A percentile compares a stretch with the other conserved stretches of the same genome.
phyloP scores from a whole-genome alignment of 495 filamentous ascomycete species.

The Neurospora sp. region DNA sequence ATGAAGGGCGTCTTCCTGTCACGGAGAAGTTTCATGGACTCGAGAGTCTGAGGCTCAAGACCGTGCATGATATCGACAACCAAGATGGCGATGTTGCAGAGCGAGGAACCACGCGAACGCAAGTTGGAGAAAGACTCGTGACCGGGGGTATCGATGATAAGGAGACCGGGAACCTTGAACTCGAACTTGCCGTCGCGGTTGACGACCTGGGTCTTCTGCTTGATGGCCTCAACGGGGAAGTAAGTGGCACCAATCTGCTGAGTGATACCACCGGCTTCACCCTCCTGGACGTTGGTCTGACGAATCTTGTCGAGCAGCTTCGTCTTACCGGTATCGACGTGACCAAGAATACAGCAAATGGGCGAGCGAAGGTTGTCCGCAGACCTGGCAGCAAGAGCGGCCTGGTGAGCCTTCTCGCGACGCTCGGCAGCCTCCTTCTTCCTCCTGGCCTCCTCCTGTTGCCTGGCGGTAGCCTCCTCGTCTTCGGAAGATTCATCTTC shows the following conservation, averaged over 20 bases:
- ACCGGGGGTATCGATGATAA: conserved; percentile 97
- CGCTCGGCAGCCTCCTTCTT: conserved; percentile 90
- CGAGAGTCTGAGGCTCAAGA: conserved; percentile 92
- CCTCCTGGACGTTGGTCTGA: conserved; percentile 98
- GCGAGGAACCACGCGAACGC: conserved; percentile 87
- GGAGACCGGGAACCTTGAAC: conserved; percentile 93
- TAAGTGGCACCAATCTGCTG: conserved; percentile 99
- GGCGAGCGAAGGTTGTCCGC: conserved; percentile 92
- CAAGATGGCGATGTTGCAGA: conserved; percentile 98
- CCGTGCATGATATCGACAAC: conserved; percentile 99
- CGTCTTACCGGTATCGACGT: conserved; percentile 99
- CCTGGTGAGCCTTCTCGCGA: conserved; percentile 79
- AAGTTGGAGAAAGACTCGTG: conserved; percentile 99
- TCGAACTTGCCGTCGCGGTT: conserved; percentile 86
- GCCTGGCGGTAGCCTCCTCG: conserved; percentile 57
- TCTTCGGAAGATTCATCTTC: conserved; percentile 53
- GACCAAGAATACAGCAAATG: conserved; percentile 98
- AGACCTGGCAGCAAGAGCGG: conserved; percentile 81
- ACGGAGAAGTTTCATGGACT: conserved; percentile 89
- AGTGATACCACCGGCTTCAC: conserved; percentile 98
- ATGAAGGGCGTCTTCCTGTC: conserved; percentile 97
- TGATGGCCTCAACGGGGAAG: conserved; percentile 91
- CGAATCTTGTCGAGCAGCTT: conserved; percentile 98
- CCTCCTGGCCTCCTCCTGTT: conserved; percentile 56
- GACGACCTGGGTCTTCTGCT: conserved; percentile 83